Conservation (phyloP, 2,329 filamentous ascomycete genomes). For the Balansia obtecta region DNA sequence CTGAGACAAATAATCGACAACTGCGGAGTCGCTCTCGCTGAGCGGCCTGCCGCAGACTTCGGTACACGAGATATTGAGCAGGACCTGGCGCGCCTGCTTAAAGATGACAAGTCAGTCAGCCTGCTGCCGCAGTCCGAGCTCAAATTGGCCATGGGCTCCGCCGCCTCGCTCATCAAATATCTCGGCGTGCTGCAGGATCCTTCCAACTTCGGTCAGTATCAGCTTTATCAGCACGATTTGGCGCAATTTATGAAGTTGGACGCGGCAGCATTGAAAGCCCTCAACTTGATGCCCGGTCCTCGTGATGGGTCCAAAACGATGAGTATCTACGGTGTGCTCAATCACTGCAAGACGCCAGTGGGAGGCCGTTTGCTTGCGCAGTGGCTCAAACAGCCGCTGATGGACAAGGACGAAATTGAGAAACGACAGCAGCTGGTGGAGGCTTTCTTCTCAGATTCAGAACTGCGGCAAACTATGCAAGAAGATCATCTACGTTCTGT, state of each 20-base stretch:
- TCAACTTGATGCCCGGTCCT: conserved; percentile 94
- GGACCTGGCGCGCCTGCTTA: conserved; percentile 74
- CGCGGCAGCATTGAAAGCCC: conserved; percentile 80
- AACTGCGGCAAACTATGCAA: conserved; percentile 89
- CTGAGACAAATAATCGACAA: conserved; percentile 80
- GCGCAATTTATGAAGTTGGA: conserved; percentile 98
- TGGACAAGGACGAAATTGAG: conserved; percentile 82
- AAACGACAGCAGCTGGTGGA: conserved; percentile 88
- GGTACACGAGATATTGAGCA: conserved; percentile 89
- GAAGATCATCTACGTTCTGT: conserved; percentile 90
- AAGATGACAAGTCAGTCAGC: conserved; percentile 68
- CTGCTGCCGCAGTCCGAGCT: conserved; percentile 81
- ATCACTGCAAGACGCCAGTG: conserved; percentile 94
- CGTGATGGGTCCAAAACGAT: conserved; percentile 94
- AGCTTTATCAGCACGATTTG: conserved; percentile 92
- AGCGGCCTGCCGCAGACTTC: conserved; percentile 67
- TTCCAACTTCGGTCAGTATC: conserved; percentile 93
- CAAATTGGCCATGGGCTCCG: conserved; percentile 92
- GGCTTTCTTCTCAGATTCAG: conserved; percentile 85
- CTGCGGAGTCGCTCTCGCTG: conserved; percentile 81
- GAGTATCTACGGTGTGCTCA: conserved; percentile 87
- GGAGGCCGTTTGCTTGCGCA: conserved; percentile 84
- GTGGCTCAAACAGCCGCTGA: conserved; percentile 95
- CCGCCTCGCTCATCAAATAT: conserved; percentile 89
- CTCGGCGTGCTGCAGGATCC: conserved; percentile 80